These are phyloP conservation scores for Citrullus mucosospermus DNA, from an alignment of 306 rosid genomes.

Conservation along the genomic window DNA sequence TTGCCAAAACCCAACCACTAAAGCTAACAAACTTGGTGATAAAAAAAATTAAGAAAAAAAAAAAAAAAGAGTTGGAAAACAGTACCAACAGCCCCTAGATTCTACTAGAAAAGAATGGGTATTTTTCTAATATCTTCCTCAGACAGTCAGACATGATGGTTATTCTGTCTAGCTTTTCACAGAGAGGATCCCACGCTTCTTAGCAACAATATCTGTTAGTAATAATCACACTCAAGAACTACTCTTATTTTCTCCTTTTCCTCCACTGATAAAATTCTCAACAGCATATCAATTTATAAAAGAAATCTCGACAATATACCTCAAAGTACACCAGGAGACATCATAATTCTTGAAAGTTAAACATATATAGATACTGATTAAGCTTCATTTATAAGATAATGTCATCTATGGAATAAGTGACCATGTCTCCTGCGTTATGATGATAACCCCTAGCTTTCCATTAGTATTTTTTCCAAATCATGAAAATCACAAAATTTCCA, in stretches of 20 bases:
- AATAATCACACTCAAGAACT: background rate
- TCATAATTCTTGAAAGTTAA: background rate
- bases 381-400: background rate
- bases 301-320: background rate
- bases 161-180: background rate
- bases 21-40: too few relatives aligned
- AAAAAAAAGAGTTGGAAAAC: background rate
- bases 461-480: background rate
- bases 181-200: background rate
- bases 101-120: background rate
- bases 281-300: background rate
- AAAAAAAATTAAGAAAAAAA: background rate
- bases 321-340: background rate
- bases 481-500: background rate
- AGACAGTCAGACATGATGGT: background rate
- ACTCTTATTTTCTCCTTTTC: background rate
- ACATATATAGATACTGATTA: background rate
- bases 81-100: background rate
- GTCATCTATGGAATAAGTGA: background rate
- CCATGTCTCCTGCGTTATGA: background rate
- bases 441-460: background rate
- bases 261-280: background rate
- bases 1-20: background rate
- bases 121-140: background rate
- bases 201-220: background rate